Evolutionary conservation across 495 filamentous ascomycete species (phyloP).

Genomic region (Penicillium verhagenii): DNA sequence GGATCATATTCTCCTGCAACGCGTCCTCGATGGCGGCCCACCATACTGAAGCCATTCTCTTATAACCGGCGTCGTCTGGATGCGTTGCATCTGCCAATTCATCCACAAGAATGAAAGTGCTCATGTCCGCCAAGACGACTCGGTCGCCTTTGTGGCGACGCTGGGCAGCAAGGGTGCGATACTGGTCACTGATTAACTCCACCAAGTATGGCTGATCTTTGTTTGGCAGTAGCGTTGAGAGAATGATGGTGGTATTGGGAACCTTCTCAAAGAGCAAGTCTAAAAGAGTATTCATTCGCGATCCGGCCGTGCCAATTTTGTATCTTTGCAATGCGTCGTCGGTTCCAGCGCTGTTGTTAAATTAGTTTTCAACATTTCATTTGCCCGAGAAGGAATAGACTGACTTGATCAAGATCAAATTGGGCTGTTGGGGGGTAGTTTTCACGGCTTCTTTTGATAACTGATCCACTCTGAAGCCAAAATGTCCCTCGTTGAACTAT

Average conservation of each 20-base stretch:
- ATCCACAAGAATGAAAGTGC: constrained; percentile 23
- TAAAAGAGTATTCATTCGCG: constrained; percentile 34
- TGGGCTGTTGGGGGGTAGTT: constrained; percentile 39
- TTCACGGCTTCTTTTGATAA: constrained; percentile 33
- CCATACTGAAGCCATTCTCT: constrained; percentile 55
- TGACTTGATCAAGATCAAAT: constrained; percentile 48
- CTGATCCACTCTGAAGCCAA: constrained; percentile 46
- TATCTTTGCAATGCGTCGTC: constrained; percentile 45
- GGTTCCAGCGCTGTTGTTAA: constrained; percentile 37
- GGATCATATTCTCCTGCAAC: constrained; percentile 20
- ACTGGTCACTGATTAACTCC: constrained; percentile 38
- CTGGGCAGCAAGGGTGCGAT: constrained; percentile 25
- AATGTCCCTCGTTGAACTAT: constrained; percentile 49
- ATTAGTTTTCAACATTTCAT: background rate
- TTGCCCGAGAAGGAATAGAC: background rate
- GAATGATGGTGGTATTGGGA: constrained; percentile 44
- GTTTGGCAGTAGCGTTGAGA: constrained; percentile 50
- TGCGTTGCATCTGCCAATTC: constrained; percentile 51
- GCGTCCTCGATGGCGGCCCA: constrained; percentile 39
- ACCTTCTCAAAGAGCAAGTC: constrained; percentile 36
- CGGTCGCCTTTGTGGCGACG: constrained; percentile 29
- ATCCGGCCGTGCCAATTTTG: constrained; percentile 26
- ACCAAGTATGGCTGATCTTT: constrained; percentile 15
- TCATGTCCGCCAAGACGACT: constrained; percentile 52
- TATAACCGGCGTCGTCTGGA: constrained; percentile 49